These are phyloP conservation scores for Naganishia vaughanmartiniae DNA, from an alignment of 768 basidiomycete genomes.

Conservation along the genomic window DNA sequence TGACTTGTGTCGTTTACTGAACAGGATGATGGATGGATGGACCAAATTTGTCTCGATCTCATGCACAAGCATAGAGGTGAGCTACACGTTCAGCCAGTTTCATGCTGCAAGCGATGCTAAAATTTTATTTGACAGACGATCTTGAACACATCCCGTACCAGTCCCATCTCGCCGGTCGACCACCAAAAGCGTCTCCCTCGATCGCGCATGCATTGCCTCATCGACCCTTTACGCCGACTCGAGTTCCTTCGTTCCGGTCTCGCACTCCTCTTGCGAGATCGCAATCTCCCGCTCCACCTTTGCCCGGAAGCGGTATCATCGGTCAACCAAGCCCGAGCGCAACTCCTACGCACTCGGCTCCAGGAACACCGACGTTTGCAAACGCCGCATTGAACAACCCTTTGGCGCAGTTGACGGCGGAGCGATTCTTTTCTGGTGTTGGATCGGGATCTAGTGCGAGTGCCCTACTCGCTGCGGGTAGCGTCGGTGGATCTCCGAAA, in stretches of 20 bases:
- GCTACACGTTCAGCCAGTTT: slow-evolving; percentile 62
- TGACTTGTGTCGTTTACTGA: slow-evolving; percentile 23
- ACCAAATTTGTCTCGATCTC: slow-evolving; percentile 83
- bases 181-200: slow-evolving; percentile 70
- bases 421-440: slow-evolving; percentile 9
- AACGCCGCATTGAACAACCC: slow-evolving; percentile 4
- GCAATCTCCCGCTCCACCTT: slow-evolving; percentile 41
- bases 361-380: slow-evolving; percentile 63
- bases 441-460: slow-evolving; percentile 23
- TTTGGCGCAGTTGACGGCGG: slow-evolving; percentile 10
- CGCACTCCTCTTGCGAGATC: slow-evolving; percentile 46
- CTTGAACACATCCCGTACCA: slow-evolving; percentile 52
- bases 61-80: slow-evolving; percentile 95
- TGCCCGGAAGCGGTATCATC: slow-evolving; percentile 27
- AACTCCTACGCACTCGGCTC: slow-evolving; percentile 43
- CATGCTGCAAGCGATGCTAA: slow-evolving; percentile 70
- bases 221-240: slow-evolving; percentile 58
- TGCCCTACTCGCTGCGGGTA: slow-evolving; percentile 7
- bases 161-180: slow-evolving; percentile 3
- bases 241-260: slow-evolving; percentile 49
- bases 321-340: slow-evolving; percentile 29
- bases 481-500: slow-evolving; percentile 32
- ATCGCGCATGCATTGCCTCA: slow-evolving; percentile 61
- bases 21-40: slow-evolving; percentile 55
- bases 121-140: slow-evolving; percentile 38